Conservation (phyloP, 768 basidiomycete genomes). For the Boletellus sp. region DNA sequence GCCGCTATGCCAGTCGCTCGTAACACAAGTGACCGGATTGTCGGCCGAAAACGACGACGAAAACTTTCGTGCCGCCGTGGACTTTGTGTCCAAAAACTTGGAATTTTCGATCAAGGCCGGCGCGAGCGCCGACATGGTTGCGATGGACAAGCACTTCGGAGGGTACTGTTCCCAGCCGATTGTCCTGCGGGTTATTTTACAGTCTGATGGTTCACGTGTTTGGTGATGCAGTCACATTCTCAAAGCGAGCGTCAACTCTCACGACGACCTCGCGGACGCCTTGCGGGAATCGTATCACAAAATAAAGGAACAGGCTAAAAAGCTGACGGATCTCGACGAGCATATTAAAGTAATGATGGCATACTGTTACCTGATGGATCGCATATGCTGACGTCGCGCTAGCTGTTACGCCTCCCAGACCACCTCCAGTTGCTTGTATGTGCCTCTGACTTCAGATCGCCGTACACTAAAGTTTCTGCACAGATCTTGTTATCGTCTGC, state of each 20-base stretch:
- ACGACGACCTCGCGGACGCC: conserved; percentile 58
- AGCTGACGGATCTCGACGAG: conserved; percentile 58
- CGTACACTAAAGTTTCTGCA: conserved; percentile 2
- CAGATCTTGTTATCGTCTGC: conserved; percentile 58
- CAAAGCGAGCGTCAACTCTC: conserved; percentile 68
- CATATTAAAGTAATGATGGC: conserved; percentile 51
- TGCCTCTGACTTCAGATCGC: neutral
- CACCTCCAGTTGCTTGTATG: conserved; percentile 72
- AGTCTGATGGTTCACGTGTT: conserved; percentile 10
- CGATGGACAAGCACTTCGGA: conserved; percentile 48
- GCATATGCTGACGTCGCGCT: conserved; percentile 1
- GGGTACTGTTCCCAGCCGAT: conserved; percentile 41
- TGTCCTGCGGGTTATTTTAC: neutral
- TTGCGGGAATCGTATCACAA: conserved; percentile 49
- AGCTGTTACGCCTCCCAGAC: conserved; percentile 62
- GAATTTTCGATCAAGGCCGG: conserved; percentile 59
- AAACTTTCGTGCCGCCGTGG: conserved; percentile 47
- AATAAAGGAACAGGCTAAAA: conserved; percentile 48
- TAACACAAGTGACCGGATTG: conserved; percentile 52
- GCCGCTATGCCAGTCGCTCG: conserved; percentile 53
- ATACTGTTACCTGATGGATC: neutral
- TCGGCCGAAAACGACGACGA: conserved; percentile 39
- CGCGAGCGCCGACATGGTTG: conserved; percentile 51
- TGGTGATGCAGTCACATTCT: conserved; percentile 45
- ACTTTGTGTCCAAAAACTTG: conserved; percentile 55